These are phyloP conservation scores for Hypomontagnella monticulosa DNA, from an alignment of 495 filamentous ascomycete genomes.

Conservation along the genomic window DNA sequence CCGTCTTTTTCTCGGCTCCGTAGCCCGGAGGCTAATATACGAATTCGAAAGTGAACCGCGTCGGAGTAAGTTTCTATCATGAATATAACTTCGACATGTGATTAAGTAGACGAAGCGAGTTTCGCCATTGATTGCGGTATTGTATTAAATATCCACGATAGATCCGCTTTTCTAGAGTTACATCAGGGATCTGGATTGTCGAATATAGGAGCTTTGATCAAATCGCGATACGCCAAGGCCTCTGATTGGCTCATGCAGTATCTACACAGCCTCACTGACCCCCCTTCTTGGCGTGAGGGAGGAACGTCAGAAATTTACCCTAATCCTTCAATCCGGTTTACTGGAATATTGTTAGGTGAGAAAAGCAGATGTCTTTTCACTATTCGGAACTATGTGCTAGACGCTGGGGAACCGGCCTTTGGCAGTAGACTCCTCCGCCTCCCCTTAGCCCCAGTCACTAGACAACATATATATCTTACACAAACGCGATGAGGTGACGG, in stretches of 20 bases:
- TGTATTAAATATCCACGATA: too few species aligned
- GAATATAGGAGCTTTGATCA: slow-evolving; percentile 12
- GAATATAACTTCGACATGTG: too few species aligned
- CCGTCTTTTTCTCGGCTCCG: too few species aligned
- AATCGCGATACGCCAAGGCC: slow-evolving; percentile 17
- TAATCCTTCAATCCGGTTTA: slow-evolving; percentile 17
- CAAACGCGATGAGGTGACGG: not conserved
- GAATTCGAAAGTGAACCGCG: too few species aligned
- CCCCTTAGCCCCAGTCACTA: too few species aligned
- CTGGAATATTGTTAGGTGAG: slow-evolving; percentile 3
- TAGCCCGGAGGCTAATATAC: too few species aligned
- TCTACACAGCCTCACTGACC: slow-evolving; percentile 41
- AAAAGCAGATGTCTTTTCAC: not conserved
- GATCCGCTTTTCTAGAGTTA: not conserved
- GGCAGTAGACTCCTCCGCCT: not conserved
- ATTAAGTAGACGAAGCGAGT: too few species aligned
- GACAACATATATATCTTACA: too few species aligned
- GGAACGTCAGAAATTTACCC: slow-evolving; percentile 26
- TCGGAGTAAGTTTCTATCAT: not conserved
- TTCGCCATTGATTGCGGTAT: too few species aligned
- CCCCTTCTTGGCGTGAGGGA: slow-evolving; percentile 32
- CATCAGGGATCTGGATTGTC: slow-evolving; percentile 19
- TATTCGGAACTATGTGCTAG: slow-evolving; percentile 16
- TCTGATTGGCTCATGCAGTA: slow-evolving; percentile 23
- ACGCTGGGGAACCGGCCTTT: not conserved